Evolutionary conservation across 2,329 filamentous ascomycete species (phyloP).

Genomic region (Pseudovirgaria hyperparasitica): DNA sequence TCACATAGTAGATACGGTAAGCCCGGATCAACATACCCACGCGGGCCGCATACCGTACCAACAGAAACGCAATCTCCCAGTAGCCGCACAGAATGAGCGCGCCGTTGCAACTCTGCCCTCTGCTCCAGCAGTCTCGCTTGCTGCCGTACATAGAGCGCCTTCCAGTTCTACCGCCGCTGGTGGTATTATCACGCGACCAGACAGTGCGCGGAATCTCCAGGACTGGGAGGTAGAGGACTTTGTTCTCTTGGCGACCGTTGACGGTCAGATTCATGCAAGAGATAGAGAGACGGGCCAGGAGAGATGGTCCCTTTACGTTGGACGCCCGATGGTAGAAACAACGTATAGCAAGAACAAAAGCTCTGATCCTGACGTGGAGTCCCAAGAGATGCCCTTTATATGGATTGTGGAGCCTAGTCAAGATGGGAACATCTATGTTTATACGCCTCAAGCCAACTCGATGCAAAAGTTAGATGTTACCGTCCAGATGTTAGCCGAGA

Average conservation of each 20-base stretch:
- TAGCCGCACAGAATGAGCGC: slow-evolving; percentile 57
- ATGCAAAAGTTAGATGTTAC: slow-evolving; percentile 57
- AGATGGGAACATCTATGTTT: slow-evolving; percentile 78
- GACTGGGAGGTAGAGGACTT: slow-evolving; percentile 99
- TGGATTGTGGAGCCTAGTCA: slow-evolving; percentile 92
- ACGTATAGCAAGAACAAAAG: slow-evolving; percentile 59
- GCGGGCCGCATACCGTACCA: slow-evolving; percentile 10
- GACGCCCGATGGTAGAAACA: slow-evolving; percentile 83
- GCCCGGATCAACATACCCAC: slow-evolving; percentile 10
- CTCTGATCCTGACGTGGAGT: slow-evolving; percentile 22
- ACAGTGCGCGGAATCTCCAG: slow-evolving; percentile 84
- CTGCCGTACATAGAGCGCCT: slow-evolving; percentile 93
- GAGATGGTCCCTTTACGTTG: slow-evolving; percentile 75
- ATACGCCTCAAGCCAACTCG: slow-evolving; percentile 51
- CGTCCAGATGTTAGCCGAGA: slow-evolving; percentile 79
- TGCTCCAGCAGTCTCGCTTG: slow-evolving; percentile 66
- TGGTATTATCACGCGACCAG: slow-evolving; percentile 60
- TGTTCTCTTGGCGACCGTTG: slow-evolving; percentile 98
- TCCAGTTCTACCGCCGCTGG: slow-evolving; percentile 44
- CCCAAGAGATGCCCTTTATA: slow-evolving; percentile 66
- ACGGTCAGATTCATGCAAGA: slow-evolving; percentile 86
- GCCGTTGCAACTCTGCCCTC: slow-evolving; percentile 73
- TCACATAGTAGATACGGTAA: slow-evolving; percentile 14
- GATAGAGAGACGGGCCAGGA: slow-evolving; percentile 75
- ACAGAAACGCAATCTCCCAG: slow-evolving; percentile 12